Evolutionary conservation across 2,329 filamentous ascomycete genomes (phyloP).

Genomic region (Aspergillus sp.): DNA sequence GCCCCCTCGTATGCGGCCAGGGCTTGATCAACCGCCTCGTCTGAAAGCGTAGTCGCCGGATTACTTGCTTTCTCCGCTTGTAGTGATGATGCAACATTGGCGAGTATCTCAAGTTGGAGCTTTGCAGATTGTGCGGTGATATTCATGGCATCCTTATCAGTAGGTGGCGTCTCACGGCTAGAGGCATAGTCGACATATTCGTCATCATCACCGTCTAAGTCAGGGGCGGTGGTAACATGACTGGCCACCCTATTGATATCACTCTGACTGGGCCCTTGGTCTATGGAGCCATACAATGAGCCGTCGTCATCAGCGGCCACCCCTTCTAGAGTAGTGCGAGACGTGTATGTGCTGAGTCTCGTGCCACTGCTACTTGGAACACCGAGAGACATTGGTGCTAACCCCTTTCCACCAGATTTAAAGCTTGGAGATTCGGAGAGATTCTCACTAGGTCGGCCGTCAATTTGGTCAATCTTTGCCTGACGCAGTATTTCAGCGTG

Average conservation of each 20-base stretch:
- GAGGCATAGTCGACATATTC: constrained; percentile 80
- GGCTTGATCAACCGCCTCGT: constrained; percentile 74
- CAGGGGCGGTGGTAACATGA: constrained; percentile 52
- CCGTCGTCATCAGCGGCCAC: constrained; percentile 55
- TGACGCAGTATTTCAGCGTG: constrained; percentile 74
- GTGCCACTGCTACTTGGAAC: constrained; percentile 42
- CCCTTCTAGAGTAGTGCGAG: constrained; percentile 49
- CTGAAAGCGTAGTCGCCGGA: constrained; percentile 70
- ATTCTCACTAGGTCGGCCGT: constrained; percentile 50
- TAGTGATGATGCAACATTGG: constrained; percentile 80
- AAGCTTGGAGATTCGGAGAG: constrained; percentile 38
- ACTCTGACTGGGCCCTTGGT: constrained; percentile 51
- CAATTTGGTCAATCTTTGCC: constrained; percentile 73
- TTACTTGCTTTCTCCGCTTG: constrained; percentile 69
- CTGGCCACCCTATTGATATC: constrained; percentile 52
- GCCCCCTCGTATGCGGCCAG: constrained; percentile 84
- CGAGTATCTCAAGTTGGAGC: constrained; percentile 86
- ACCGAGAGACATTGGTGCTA: constrained; percentile 37
- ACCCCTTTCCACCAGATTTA: constrained; percentile 35
- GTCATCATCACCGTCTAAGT: constrained; percentile 67
- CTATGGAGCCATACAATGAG: constrained; percentile 55
- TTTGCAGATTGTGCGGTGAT: constrained; percentile 96
- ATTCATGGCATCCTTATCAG: constrained; percentile 89
- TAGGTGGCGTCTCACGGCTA: constrained; percentile 69
- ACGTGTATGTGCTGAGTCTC: constrained; percentile 51